Evolutionary conservation across 2,329 filamentous ascomycete species (phyloP).

Genomic region (Diaporthe sp.): DNA sequence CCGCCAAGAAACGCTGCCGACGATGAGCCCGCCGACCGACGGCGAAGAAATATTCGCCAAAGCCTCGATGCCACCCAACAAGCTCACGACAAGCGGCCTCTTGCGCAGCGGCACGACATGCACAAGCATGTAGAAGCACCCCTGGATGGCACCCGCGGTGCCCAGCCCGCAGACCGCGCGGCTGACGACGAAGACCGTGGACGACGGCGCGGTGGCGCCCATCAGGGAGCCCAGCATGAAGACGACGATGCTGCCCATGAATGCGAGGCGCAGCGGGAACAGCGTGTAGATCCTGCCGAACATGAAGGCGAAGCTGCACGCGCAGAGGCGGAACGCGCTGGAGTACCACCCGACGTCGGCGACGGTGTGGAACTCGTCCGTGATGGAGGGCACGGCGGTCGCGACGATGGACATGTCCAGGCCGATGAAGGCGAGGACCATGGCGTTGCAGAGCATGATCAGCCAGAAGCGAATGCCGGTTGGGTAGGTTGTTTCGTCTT

Average conservation of each 20-base stretch:
- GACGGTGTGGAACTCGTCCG: conserved; percentile 40
- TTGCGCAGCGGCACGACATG: conserved; percentile 38
- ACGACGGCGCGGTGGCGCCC: conserved; percentile 38
- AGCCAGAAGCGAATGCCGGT: conserved; percentile 39
- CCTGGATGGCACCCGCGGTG: conserved; percentile 24
- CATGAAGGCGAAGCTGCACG: conserved; percentile 41
- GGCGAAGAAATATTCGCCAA: conserved; percentile 37
- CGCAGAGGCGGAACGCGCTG: conserved; percentile 36
- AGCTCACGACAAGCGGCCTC: conserved; percentile 22
- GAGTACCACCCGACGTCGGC: conserved; percentile 41
- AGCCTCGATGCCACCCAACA: conserved; percentile 13
- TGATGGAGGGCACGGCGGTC: conserved; percentile 40
- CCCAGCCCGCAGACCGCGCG: conserved; percentile 38
- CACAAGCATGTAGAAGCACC: conserved; percentile 39
- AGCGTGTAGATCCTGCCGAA: conserved; percentile 38
- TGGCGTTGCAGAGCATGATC: conserved; percentile 32
- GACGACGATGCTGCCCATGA: conserved; percentile 35
- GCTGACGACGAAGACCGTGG: conserved; percentile 24
- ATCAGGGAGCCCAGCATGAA: conserved; percentile 38
- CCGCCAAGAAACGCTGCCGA: conserved; percentile 35
- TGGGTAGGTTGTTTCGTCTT: conserved; percentile 38
- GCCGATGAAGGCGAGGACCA: conserved; percentile 36
- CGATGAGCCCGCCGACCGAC: conserved; percentile 37
- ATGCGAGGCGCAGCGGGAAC: conserved; percentile 27
- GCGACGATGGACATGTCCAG: conserved; percentile 38